These are phyloP conservation scores for Apiotrichum laibachii DNA, from an alignment of 1,284 basidiomycete species.

Conservation along the genomic window DNA sequence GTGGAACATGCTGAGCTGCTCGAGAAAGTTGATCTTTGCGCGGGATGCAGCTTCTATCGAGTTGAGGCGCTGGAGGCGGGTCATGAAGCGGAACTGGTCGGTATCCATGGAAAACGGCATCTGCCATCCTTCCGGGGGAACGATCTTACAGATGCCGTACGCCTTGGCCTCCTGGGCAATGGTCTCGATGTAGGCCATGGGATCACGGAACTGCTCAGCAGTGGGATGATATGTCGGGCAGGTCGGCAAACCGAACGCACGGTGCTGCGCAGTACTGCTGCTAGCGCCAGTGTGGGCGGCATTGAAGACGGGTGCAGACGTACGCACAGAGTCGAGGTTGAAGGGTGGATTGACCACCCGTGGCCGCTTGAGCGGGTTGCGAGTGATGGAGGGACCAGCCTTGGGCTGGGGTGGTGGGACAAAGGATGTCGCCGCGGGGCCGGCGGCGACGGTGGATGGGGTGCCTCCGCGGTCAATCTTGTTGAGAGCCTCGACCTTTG, in stretches of 20 bases:
- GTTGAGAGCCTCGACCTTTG: conserved; percentile 42
- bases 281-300: conserved; percentile 22
- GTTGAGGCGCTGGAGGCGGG: conserved; percentile 89
- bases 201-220: conserved; percentile 85
- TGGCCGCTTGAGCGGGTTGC: conserved; percentile 39
- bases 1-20: conserved; percentile 91
- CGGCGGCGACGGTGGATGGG: conserved; percentile 19
- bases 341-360: conserved; percentile 39
- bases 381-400: conserved; percentile 17
- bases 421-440: conserved; percentile 40
- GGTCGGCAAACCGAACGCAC: conserved; percentile 82
- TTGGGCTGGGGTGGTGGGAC: conserved; percentile 28
- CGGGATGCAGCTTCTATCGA: conserved; percentile 95
- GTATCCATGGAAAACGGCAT: conserved; percentile 97
- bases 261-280: conserved; percentile 29
- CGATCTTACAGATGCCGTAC: conserved; percentile 93
- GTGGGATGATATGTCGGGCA: conserved; percentile 89
- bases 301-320: conserved; percentile 23
- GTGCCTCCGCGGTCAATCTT: conserved; percentile 42
- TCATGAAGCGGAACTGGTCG: conserved; percentile 75
- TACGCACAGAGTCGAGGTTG: conserved; percentile 34
- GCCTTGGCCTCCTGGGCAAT: conserved; percentile 71
- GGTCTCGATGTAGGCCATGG: conserved; percentile 89
- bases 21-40: conserved; percentile 94
- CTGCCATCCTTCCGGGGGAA: conserved; percentile 89